A percentile compares a stretch with the other conserved stretches of the same genome.
Evolutionary conservation across 805 yeast genomes (phyloP).

Genomic region (Metschnikowia drakensbergensis): DNA sequence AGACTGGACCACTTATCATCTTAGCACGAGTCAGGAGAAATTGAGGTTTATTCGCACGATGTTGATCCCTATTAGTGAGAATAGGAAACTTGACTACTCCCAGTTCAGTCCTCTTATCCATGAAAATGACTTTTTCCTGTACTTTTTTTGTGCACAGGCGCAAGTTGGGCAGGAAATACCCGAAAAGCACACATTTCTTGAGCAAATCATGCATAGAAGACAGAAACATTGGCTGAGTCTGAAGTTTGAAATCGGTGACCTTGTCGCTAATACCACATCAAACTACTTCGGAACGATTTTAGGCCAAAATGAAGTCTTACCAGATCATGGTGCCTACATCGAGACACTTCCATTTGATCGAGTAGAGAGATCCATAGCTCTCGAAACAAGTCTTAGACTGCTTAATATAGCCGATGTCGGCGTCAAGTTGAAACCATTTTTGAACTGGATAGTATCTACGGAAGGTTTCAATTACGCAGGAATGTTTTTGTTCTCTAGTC

Average conservation of each 20-base stretch:
- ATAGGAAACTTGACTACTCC: neutral
- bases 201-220: neutral
- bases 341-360: slow-evolving; percentile 9
- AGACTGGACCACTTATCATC: slow-evolving; percentile 6
- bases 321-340: neutral
- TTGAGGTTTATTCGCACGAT: slow-evolving; percentile 15
- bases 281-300: slow-evolving; percentile 11
- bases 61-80: slow-evolving; percentile 6
- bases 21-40: slow-evolving; percentile 11
- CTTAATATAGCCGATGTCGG: slow-evolving; percentile 2
- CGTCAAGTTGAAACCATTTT: neutral
- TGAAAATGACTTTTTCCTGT: slow-evolving; percentile 12
- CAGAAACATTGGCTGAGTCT: neutral
- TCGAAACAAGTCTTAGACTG: neutral
- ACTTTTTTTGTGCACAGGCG: slow-evolving; percentile 7
- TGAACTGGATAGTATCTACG: slow-evolving; percentile 13
- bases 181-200: neutral
- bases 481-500: slow-evolving; percentile 9
- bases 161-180: neutral
- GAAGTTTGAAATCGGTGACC: slow-evolving; percentile 3
- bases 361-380: slow-evolving; percentile 8
- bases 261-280: slow-evolving; percentile 6
- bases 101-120: slow-evolving; percentile 7
- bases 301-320: neutral
- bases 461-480: slow-evolving; percentile 12